Conservation (phyloP, 2,329 filamentous ascomycete species). For the Trichoderma atrobrunneum region DNA sequence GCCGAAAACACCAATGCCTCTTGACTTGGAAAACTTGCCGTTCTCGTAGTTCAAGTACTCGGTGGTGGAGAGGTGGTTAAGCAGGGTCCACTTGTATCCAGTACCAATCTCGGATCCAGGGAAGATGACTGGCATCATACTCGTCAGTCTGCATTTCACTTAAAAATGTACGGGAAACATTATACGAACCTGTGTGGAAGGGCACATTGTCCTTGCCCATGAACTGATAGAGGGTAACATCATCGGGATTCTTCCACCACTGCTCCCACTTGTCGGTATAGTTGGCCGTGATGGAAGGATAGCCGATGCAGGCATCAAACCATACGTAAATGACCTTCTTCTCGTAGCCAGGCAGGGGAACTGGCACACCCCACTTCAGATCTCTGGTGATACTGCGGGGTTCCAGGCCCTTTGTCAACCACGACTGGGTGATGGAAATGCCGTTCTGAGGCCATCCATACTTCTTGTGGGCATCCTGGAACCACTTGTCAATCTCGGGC, state of each 20-base stretch:
- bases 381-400: slow-evolving; percentile 88
- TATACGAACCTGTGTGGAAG: slow-evolving; percentile 62
- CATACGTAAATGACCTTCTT: slow-evolving; percentile 83
- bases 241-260: slow-evolving; percentile 89
- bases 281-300: slow-evolving; percentile 89
- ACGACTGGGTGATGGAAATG: slow-evolving; percentile 71
- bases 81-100: slow-evolving; percentile 80
- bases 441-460: slow-evolving; percentile 76
- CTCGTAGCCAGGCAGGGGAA: slow-evolving; percentile 50
- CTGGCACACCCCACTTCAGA: slow-evolving; percentile 78
- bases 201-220: slow-evolving; percentile 75
- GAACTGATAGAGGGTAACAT: slow-evolving; percentile 90
- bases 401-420: slow-evolving; percentile 80
- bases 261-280: slow-evolving; percentile 88
- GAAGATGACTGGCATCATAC: slow-evolving; percentile 57
- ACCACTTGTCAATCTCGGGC: slow-evolving; percentile 74
- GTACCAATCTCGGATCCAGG: slow-evolving; percentile 84
- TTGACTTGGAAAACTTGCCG: slow-evolving; percentile 90
- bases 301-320: slow-evolving; percentile 92
- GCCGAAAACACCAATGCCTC: slow-evolving; percentile 86
- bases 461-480: slow-evolving; percentile 67
- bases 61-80: slow-evolving; percentile 83
- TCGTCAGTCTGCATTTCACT: background rate
- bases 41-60: slow-evolving; percentile 85
- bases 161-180: too few species aligned